Conservation (phyloP, 306 rosid species). For the Quillaja saponaria region DNA sequence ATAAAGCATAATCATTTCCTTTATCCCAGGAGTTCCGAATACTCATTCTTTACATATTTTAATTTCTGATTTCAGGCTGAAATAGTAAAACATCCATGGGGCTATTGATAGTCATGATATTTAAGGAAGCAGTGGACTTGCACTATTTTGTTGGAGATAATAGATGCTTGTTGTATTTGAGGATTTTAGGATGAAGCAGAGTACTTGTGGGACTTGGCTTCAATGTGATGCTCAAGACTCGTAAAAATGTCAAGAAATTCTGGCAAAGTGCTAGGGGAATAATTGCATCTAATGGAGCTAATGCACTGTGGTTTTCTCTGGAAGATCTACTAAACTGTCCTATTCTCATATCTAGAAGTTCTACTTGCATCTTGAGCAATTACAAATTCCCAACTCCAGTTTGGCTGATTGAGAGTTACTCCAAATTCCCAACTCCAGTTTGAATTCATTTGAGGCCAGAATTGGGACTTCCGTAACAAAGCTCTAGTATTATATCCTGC, state of each 20-base stretch:
- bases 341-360: too few relatives aligned
- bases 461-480: too few relatives aligned
- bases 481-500: too few relatives aligned
- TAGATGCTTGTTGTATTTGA: slow-evolving; percentile 1
- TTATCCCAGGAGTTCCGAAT: not conserved
- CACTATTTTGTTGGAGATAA: slow-evolving; percentile 10
- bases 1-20: not conserved
- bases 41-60: slow-evolving; percentile 4
- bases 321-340: too few relatives aligned
- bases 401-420: too few relatives aligned
- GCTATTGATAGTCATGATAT: slow-evolving; percentile 43
- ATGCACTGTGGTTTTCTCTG: slow-evolving; percentile 2
- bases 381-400: too few relatives aligned
- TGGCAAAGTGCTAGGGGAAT: slow-evolving; percentile 13
- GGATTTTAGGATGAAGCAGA: slow-evolving; percentile 10
- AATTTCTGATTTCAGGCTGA: slow-evolving; percentile 56
- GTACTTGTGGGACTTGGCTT: slow-evolving; percentile 19
- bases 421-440: too few relatives aligned
- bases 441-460: too few relatives aligned
- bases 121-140: slow-evolving; percentile 4
- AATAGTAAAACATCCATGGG: slow-evolving; percentile 62
- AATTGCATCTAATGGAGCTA: slow-evolving; percentile 20
- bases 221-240: slow-evolving; percentile 19
- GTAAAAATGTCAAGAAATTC: slow-evolving; percentile 2
- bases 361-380: too few relatives aligned